Evolutionary conservation across 1,284 basidiomycete species (phyloP).

Genomic region (Wallemia mellicola): DNA sequence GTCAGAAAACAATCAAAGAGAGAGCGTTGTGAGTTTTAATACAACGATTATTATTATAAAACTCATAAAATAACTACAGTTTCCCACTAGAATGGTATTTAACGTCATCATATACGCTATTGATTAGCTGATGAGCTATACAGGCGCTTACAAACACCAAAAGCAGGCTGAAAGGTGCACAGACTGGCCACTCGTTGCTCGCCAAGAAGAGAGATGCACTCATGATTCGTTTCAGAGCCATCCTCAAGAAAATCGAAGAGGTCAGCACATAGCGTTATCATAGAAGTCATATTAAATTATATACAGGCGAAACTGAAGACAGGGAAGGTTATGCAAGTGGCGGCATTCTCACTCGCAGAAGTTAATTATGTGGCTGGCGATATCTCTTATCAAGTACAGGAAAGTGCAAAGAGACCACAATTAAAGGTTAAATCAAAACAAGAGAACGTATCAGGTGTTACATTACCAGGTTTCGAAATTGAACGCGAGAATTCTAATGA

Average conservation of each 20-base stretch:
- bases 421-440: slow-evolving; percentile 85
- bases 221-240: slow-evolving; percentile 67
- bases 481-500: slow-evolving; percentile 59
- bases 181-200: slow-evolving; percentile 84
- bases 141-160: slow-evolving; percentile 75
- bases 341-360: slow-evolving; percentile 92
- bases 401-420: slow-evolving; percentile 32
- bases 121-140: background rate
- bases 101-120: background rate
- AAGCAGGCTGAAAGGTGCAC: slow-evolving; percentile 71
- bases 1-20: background rate
- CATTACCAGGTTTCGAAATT: slow-evolving; percentile 82
- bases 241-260: slow-evolving; percentile 76
- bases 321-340: slow-evolving; percentile 93
- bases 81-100: background rate
- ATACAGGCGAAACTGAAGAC: slow-evolving; percentile 83
- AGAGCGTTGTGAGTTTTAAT: background rate
- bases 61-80: background rate
- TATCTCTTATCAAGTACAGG: slow-evolving; percentile 75
- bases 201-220: slow-evolving; percentile 94
- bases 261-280: slow-evolving; percentile 19
- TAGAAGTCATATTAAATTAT: background rate
- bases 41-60: background rate
- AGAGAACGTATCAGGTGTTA: slow-evolving; percentile 93
- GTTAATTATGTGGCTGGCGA: slow-evolving; percentile 94